phyloP scores from a whole-genome alignment of 2,329 filamentous ascomycete genomes.

The Dactylella cylindrospora region DNA sequence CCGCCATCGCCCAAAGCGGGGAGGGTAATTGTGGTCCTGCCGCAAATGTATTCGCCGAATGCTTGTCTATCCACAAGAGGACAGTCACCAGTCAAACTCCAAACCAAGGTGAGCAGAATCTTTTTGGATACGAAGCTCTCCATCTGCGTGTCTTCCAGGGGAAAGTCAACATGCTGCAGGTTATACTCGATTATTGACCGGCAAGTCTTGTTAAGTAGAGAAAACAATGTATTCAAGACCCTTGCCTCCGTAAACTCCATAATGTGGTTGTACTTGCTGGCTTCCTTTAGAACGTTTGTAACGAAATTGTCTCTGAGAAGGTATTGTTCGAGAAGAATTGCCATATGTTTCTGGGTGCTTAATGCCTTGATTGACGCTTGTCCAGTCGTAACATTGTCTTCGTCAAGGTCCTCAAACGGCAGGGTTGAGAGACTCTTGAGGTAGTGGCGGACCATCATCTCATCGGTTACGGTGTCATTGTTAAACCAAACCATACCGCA shows the following conservation, averaged over 20 bases:
- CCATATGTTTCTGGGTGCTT: conserved; percentile 74
- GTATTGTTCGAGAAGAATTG: conserved; percentile 73
- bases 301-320: conserved; percentile 80
- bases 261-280: conserved; percentile 82
- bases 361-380: conserved; percentile 77
- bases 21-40: conserved; percentile 80
- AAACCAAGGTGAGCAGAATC: conserved; percentile 84
- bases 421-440: conserved; percentile 77
- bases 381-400: conserved; percentile 73
- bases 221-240: conserved; percentile 90
- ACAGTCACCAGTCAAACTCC: conserved; percentile 95
- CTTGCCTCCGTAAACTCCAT: conserved; percentile 96
- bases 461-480: conserved; percentile 89
- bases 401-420: conserved; percentile 91
- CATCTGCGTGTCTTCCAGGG: conserved; percentile 83
- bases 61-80: conserved; percentile 80
- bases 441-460: conserved; percentile 92
- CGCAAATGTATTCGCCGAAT: conserved; percentile 82
- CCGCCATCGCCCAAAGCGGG: conserved; percentile 72
- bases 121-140: conserved; percentile 92
- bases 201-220: conserved; percentile 88
- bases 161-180: conserved; percentile 88
- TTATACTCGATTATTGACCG: conserved; percentile 95
- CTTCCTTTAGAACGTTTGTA: conserved; percentile 71
- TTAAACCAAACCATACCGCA: conserved; percentile 99